Conservation (phyloP, 2,329 filamentous ascomycete genomes). For the Aphanocladium album region DNA sequence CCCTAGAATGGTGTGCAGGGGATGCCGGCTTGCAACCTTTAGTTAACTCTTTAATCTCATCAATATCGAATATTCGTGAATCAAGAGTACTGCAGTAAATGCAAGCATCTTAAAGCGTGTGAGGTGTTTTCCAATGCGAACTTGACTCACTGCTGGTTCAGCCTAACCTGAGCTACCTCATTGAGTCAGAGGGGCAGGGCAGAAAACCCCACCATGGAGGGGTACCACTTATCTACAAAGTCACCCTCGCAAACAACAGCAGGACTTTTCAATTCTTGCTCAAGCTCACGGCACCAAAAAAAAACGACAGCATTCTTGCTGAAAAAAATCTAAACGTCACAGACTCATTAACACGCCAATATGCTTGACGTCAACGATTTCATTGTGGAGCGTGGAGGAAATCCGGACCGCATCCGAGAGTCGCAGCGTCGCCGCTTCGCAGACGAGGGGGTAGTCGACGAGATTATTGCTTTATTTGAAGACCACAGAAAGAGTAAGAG, state of each 20-base stretch:
- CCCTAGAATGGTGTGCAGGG: neutral
- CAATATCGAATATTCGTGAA: neutral
- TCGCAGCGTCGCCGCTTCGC: slow-evolving; percentile 81
- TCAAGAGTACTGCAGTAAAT: neutral
- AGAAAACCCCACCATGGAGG: slow-evolving; percentile 12
- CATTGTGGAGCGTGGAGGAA: slow-evolving; percentile 79
- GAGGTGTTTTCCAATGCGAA: neutral
- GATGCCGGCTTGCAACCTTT: neutral
- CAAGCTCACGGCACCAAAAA: neutral
- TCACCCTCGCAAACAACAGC: neutral
- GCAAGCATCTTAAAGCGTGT: neutral
- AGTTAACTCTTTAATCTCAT: neutral
- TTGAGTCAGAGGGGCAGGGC: slow-evolving; percentile 13
- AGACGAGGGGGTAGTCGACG: slow-evolving; percentile 78
- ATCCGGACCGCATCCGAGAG: slow-evolving; percentile 87
- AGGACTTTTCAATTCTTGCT: neutral
- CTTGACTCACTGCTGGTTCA: neutral
- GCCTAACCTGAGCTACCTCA: neutral
- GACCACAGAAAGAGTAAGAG: slow-evolving; percentile 69
- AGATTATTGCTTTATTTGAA: slow-evolving; percentile 82
- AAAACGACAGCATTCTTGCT: neutral
- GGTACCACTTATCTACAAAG: neutral
- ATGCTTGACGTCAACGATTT: slow-evolving; percentile 79
- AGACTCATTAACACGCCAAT: slow-evolving; percentile 15
- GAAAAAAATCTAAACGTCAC: neutral